Base-by-base conservation (phyloP, 2,329 filamentous ascomycete genomes). In the Zalaria sp. region DNA sequence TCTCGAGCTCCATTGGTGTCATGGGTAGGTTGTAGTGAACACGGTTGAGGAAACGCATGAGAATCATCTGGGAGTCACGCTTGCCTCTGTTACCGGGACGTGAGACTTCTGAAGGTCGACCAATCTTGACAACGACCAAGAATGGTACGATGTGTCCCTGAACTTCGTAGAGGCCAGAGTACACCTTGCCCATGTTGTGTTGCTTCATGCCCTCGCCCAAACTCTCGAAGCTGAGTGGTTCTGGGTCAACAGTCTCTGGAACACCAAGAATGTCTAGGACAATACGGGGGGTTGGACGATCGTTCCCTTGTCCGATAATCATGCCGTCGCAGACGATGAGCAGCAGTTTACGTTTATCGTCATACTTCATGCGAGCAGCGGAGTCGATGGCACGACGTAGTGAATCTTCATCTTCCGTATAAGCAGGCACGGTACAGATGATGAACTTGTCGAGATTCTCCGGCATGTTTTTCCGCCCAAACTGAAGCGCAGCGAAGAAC, bases 121-220 rank as follows among this genome's bases (percentile, higher is more conserved):
- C 91, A 51, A 96, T 78, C 72, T 98, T 98, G 64, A 96, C 88
- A 37, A 98, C 72, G 40, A 98, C 91, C 60, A 98, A 61, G 75
- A 94, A 98, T 25, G 91, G 91, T 37, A 98, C 91, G 51, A 98
- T 96, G 58, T 98, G 89, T 48, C 91, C 91, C 57, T 95, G 85
- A 5, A 95, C 88, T 64, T 98, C 91, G 60, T 98, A 98, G 4
- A 98, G 71, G 56, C 91, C 91, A 18, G 91, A 95, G 65, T 98
- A 98, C 49, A 95, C 79, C 65, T 98, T 98, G 62, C 84, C 91
- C 89, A 96, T 96, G 63, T 98, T 98, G 70, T 96, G 91, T 62
- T 96, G 91, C 67, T 93, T 94, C 65, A 83, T 77, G 58, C 91
- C 91, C 64, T 96, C 89, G 45, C 91, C 91, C 31, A 98, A 75